Conservation (phyloP, 2,329 filamentous ascomycete species). For the Eutypella sp. region DNA sequence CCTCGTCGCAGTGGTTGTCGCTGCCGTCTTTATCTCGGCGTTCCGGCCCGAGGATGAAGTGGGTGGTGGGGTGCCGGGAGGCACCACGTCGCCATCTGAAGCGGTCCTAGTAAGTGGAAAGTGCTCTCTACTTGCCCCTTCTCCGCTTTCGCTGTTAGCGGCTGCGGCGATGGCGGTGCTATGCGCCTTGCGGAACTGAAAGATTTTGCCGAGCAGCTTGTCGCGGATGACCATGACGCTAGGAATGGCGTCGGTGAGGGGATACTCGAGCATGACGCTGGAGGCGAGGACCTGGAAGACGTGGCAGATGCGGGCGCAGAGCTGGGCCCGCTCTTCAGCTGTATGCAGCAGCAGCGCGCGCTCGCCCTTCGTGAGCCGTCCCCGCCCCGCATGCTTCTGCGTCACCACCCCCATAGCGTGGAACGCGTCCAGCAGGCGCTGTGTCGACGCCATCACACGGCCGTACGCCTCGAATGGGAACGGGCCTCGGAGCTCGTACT, state of each 20-base stretch:
- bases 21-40: not conserved
- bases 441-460: conserved; percentile 72
- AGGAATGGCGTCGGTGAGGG: conserved; percentile 82
- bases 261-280: conserved; percentile 91
- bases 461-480: conserved; percentile 73
- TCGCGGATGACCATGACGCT: conserved; percentile 78
- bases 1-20: not conserved
- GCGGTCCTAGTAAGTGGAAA: conserved; percentile 16
- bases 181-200: conserved; percentile 74
- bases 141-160: no score
- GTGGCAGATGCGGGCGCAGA: conserved; percentile 89
- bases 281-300: conserved; percentile 81
- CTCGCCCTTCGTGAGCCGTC: conserved; percentile 72
- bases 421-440: conserved; percentile 84
- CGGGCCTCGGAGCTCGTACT: conserved; percentile 83
- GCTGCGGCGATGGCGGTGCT: no score
- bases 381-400: conserved; percentile 62
- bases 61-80: not conserved
- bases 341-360: conserved; percentile 76
- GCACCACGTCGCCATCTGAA: conserved; percentile 11
- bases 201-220: conserved; percentile 78
- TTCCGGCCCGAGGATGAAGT: no score
- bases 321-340: conserved; percentile 67
- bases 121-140: conserved; percentile 18
- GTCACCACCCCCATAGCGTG: conserved; percentile 95